These are phyloP conservation scores for Ophiosphaerella herpotricha DNA, from an alignment of 2,329 filamentous ascomycete genomes.

Conservation along the genomic window DNA sequence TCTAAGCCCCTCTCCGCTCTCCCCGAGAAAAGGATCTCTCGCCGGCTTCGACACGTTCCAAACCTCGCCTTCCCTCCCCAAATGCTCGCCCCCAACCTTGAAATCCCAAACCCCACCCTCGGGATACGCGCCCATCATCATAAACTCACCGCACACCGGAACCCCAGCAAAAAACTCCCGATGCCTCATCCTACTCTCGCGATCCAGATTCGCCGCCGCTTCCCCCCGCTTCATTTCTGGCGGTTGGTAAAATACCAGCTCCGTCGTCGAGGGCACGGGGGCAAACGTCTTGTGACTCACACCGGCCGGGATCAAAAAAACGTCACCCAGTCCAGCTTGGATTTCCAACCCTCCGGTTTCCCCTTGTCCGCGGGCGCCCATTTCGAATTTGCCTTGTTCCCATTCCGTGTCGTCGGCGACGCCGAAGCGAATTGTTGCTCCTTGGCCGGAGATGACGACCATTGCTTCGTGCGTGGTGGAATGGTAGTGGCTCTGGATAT, in stretches of 20 bases:
- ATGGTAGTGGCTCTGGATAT: constrained; percentile 63
- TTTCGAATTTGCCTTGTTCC: constrained; percentile 24
- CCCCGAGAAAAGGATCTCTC: constrained; percentile 56
- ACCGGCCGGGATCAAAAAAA: constrained; percentile 63
- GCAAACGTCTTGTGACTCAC: constrained; percentile 61
- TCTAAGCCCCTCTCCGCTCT: constrained; percentile 41
- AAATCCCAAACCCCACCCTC: constrained; percentile 57
- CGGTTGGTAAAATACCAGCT: constrained; percentile 52
- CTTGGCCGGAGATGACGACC: constrained; percentile 58
- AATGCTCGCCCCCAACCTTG: constrained; percentile 51
- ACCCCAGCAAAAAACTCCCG: constrained; percentile 44
- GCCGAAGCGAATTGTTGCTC: constrained; percentile 60
- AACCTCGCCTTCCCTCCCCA: constrained; percentile 47
- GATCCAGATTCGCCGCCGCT: constrained; percentile 7
- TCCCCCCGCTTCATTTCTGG: constrained; percentile 38
- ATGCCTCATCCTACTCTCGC: constrained; percentile 39
- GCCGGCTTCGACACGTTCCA: constrained; percentile 54
- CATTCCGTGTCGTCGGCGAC: constrained; percentile 52
- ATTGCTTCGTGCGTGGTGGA: constrained; percentile 62
- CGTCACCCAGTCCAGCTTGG: constrained; percentile 57
- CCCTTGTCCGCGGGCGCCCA: constrained; percentile 47
- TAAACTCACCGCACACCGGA: constrained; percentile 51
- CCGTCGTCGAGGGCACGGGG: constrained; percentile 40
- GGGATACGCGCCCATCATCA: constrained; percentile 64
- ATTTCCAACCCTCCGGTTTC: constrained; percentile 58